Evolutionary conservation across 345 rosid genomes (phyloP), one percentile per base, ranked within the genome.

Genomic region (Cardamine chenopodiifolia): DNA sequence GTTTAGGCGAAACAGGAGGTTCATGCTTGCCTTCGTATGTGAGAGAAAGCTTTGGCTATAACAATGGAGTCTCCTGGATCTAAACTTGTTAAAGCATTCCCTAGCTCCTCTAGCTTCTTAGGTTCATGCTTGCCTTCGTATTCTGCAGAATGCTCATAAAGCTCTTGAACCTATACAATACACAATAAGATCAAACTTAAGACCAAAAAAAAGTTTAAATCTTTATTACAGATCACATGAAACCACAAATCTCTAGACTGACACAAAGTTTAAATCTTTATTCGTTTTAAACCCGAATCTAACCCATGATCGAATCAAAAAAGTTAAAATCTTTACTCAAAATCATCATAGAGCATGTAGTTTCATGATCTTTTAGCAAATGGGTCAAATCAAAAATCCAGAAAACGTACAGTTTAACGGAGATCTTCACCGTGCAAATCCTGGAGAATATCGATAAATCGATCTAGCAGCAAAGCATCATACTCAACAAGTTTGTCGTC

Each of bases 351-450:
- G 40, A 14, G 10, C 2, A 61, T 35, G 52, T 48, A 26, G 31
- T 17, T 52, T 15, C 9, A 63, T 12, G 66, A 57, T 74, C 31
- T 37, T 10, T 0, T 12, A 37, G 20, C 15, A 60, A 26, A 66
- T 13, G 68, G 61, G 57, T 49, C 35, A 63, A 53, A 28, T 20
- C 9, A 66, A 67, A 66, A 68, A 9, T 1, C 10, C 8, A 52
- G 61, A 48, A 23, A 40, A 25, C 65, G 49, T 79, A 94, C 98
- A 79, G 95, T 94, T 79, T 94, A 97, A 66, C 78, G 91, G 78
- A 94, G 95, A 85, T 88, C 95, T 71, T 94, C 97, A 50, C 98
- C 98, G 72, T 94, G 97, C 74, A 94, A 85, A 77, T 91, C 96
- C 71, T 90, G 97, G n/a, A 94, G 93, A 45, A 94, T 94, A 75